Evolutionary conservation across 306 rosid genomes (phyloP).

Genomic region (Cicer pinnatifidum): DNA sequence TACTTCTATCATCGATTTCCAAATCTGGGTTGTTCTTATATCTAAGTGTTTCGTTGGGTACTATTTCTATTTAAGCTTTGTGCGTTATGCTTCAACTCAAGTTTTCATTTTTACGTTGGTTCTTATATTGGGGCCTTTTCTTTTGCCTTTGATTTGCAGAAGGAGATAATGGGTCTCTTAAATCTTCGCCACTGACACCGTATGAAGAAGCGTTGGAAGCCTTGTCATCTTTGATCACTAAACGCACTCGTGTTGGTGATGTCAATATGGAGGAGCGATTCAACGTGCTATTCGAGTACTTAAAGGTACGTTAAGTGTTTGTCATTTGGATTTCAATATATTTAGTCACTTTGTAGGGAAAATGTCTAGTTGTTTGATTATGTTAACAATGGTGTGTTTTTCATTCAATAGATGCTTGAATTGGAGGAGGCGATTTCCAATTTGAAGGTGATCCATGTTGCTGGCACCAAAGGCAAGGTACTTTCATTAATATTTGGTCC

Average conservation of each 20-base stretch:
- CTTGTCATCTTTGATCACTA: slow-evolving; percentile 78
- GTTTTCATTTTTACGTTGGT: slow-evolving; percentile 12
- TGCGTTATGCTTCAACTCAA: slow-evolving; percentile 20
- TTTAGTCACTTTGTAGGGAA: slow-evolving; percentile 28
- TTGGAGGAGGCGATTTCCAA: slow-evolving; percentile 77
- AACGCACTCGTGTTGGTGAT: slow-evolving; percentile 80
- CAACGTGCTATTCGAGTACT: slow-evolving; percentile 63
- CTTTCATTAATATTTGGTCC: not conserved
- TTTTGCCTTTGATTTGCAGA: slow-evolving; percentile 33
- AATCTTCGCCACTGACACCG: slow-evolving; percentile 47
- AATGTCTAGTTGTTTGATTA: slow-evolving; percentile 33
- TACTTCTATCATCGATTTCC: not conserved
- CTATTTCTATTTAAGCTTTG: not conserved
- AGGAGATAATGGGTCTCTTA: slow-evolving; percentile 53
- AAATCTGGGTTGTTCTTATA: slow-evolving; percentile 2
- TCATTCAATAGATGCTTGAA: slow-evolving; percentile 68
- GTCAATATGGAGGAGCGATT: slow-evolving; percentile 76
- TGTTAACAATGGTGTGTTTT: slow-evolving; percentile 20
- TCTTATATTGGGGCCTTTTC: not conserved
- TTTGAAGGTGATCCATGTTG: slow-evolving; percentile 93
- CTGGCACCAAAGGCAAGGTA: slow-evolving; percentile 99
- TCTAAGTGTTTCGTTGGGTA: not conserved
- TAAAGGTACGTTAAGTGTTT: slow-evolving; percentile 54
- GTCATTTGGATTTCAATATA: slow-evolving; percentile 27
- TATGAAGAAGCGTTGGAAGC: slow-evolving; percentile 85